phyloP scores from a whole-genome alignment of 306 rosid genomes.

The Acacia confusa region DNA sequence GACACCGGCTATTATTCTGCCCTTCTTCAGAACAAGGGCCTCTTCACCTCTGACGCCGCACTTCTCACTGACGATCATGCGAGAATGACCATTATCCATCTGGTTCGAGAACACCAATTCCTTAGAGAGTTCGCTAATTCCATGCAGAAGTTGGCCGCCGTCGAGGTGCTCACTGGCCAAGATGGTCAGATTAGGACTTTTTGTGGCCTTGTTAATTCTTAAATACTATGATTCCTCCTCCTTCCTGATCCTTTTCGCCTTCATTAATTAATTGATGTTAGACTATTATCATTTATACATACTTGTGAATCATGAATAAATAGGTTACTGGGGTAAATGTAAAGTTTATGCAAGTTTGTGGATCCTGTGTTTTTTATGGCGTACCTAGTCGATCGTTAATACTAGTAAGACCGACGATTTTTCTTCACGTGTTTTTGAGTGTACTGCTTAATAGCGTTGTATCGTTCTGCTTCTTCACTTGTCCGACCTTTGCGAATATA shows the following conservation, averaged over 20 bases:
- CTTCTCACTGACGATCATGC: slow-evolving; percentile 41
- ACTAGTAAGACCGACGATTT: neutral
- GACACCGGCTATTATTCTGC: slow-evolving; percentile 41
- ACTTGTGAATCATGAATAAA: neutral
- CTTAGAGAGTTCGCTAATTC: slow-evolving; percentile 42
- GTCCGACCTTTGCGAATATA: too few species aligned
- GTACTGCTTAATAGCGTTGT: neutral
- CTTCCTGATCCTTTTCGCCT: neutral
- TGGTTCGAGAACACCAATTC: slow-evolving; percentile 42
- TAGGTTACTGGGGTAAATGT: neutral
- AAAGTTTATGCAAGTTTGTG: too few species aligned
- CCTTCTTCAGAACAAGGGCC: slow-evolving; percentile 44
- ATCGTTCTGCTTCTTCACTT: neutral
- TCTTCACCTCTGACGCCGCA: slow-evolving; percentile 62
- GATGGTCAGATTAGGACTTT: slow-evolving; percentile 54
- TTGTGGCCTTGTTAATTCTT: slow-evolving; percentile 60
- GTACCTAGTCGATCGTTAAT: too few species aligned
- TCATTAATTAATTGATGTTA: neutral
- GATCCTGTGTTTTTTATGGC: neutral
- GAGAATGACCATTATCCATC: neutral
- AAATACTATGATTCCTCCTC: neutral
- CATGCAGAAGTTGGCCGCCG: slow-evolving; percentile 61
- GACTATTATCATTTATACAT: neutral
- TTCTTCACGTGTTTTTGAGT: neutral
- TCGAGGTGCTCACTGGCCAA: slow-evolving; percentile 40